Base-by-base conservation (phyloP, 176 grass and related monocot species). In the Triticum dicoccoides region DNA sequence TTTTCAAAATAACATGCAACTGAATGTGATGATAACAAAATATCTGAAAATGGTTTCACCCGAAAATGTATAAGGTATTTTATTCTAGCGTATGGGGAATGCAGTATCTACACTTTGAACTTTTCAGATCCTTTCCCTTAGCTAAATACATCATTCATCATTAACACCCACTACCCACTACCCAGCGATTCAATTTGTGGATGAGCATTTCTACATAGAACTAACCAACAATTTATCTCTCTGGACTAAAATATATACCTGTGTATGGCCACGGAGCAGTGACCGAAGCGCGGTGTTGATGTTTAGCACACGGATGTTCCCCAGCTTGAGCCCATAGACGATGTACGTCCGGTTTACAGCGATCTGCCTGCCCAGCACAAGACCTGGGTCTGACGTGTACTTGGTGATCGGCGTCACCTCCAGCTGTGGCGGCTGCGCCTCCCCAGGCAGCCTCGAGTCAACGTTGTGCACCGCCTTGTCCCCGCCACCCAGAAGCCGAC, bases 331-430 rank as follows among this genome's bases (percentile, higher is more conserved):
- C 42, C 94, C 97, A 56, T 99, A 99, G 3, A 96, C 92, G 80
- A 99, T 99, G 84, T 99, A 99, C 30, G 92, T 94, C 82, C 90
- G 51, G 70, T 96, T 99, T 17, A 99, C 97, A 13, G 97, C 97
- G 56, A 99, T 99, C 73, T 99, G 97, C 41, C 97, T 85, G 13
- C 97, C 97, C 29, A 99, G 80, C 66, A 99, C 97, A 69, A 99
- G 92, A 17, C 97, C 97, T 3, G 97, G 97, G 80, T 99, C 97
- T 5, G 97, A 99, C 42, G 90, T 99, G 82, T 99, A 99, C 80
- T 99, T 99, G 73, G 97, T 99, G 81, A 99, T 99, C 44, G 97
- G 97, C 62, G 97, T 94, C 17, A 99, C 97, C 83, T 99, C 97
- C 52, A 99, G 94, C 87, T 99, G 97, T 2, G 97, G 97, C 0